Evolutionary conservation across 176 grass and related monocot genomes (phyloP).

Genomic region (Echinochloa phyllopogon): DNA sequence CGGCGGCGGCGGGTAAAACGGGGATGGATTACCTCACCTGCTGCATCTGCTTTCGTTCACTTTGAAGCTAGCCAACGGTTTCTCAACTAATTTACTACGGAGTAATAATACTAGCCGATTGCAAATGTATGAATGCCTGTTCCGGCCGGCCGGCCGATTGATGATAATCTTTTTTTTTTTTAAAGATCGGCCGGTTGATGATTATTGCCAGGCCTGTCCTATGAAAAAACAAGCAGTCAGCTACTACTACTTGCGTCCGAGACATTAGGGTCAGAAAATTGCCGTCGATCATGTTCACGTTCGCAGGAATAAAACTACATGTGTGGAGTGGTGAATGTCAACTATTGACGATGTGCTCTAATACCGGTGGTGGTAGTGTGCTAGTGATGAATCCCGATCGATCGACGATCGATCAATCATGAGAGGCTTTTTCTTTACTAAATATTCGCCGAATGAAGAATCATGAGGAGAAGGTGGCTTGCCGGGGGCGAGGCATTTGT

Average conservation of each 20-base stretch:
- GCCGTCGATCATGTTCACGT: background rate
- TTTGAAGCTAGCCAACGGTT: background rate
- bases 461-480: background rate
- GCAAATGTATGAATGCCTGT: background rate
- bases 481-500: background rate
- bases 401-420: constrained; percentile 2
- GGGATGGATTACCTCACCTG: background rate
- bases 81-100: background rate
- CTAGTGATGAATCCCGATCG: background rate
- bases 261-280: too few relatives aligned
- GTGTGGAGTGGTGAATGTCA: background rate
- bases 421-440: background rate
- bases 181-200: too few relatives aligned
- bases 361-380: too few relatives aligned
- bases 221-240: too few relatives aligned
- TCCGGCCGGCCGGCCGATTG: too few relatives aligned
- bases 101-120: too few relatives aligned
- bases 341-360: constrained; percentile 10
- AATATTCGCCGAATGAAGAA: background rate
- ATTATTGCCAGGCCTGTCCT: too few relatives aligned
- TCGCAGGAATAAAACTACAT: background rate
- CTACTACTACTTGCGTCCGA: too few relatives aligned
- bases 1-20: background rate
- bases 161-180: too few relatives aligned
- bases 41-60: background rate